Evolutionary conservation across 2,329 filamentous ascomycete genomes (phyloP), one percentile per base, ranked within the genome.

Genomic region (Botrytis elliptica): DNA sequence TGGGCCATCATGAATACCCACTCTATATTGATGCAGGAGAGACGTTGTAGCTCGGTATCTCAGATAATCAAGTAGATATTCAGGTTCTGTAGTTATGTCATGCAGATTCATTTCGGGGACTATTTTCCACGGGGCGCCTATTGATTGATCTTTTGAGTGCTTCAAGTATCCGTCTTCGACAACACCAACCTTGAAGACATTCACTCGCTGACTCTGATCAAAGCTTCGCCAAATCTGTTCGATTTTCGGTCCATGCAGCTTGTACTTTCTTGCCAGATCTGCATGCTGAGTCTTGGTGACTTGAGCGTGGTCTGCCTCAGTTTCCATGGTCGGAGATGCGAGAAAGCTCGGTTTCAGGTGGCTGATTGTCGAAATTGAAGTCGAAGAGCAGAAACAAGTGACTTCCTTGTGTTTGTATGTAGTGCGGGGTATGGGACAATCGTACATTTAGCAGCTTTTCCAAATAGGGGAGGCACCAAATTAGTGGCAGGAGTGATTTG

Each of bases 81-180:
- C 79, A 0, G 84, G 81, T 2, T 77, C 78, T 0, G 79, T 76
- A 5, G 83, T 76, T 3, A 86, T 77, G 38, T 86, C 84, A 12
- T 77, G 79, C 1, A 86, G 72, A 73, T 87, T 86, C 81, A 81
- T 83, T 66, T 86, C 86, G 0, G 85, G 84, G 0, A 83, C 76
- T 3, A 85, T 63, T n/a, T 83, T 83, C 76, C 75, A 83, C 25
- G 83, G 77, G n/a, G 80, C 79, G 0, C 83, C 84, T 38, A 85
- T 22, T 0, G 82, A 81, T 3, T 42, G 40, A 70, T 86, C 84
- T 4, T 36, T 40, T 1, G 81, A 72, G 63, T 83, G 77, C 71
- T 81, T 81, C 29, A 85, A 78, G 4, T 85, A 80, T 16, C 67
- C 71, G 10, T 82, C 81, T 0, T 83, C 80, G 0, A 70, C 74